Evolutionary conservation across 495 filamentous ascomycete genomes (phyloP).

Genomic region (Trichoderma erinaceum): DNA sequence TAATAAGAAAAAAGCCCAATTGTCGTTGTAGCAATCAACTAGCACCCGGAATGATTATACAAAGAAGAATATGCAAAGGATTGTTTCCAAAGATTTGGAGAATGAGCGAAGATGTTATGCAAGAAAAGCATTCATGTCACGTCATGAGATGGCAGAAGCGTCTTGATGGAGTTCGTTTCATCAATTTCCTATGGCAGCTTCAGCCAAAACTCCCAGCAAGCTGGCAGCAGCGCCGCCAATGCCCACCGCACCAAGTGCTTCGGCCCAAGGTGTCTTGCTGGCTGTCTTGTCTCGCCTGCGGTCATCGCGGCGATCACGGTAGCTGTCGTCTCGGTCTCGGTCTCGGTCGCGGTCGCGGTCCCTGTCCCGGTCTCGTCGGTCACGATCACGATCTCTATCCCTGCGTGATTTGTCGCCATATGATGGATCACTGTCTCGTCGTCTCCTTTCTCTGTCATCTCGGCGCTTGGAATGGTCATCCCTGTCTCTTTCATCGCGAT

Average conservation of each 20-base stretch:
- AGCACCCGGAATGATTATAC: background rate
- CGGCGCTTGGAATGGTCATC: constrained; percentile 23
- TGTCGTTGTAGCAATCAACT: no score
- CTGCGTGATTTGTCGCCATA: constrained; percentile 21
- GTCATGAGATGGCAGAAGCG: background rate
- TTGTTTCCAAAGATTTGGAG: background rate
- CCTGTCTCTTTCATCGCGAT: constrained; percentile 26
- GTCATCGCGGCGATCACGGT: constrained; percentile 19
- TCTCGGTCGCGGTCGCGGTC: constrained; percentile 21
- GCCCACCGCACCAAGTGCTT: constrained; percentile 39
- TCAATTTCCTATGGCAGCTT: constrained; percentile 31
- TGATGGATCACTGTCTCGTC: constrained; percentile 21
- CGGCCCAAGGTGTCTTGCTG: constrained; percentile 34
- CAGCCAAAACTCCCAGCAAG: constrained; percentile 44
- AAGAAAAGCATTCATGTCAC: background rate
- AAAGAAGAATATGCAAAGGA: background rate
- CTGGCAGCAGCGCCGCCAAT: constrained; percentile 47
- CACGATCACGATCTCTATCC: constrained; percentile 21
- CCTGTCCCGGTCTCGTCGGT: constrained; percentile 19
- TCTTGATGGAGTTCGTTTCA: background rate
- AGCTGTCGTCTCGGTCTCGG: constrained; percentile 11
- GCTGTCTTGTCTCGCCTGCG: constrained; percentile 23
- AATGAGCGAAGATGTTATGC: background rate
- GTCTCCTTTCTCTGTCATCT: constrained; percentile 22
- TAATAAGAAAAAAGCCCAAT: no score